These are phyloP conservation scores for Calonectria multiphialidica DNA, from an alignment of 2,329 filamentous ascomycete species.

Conservation along the genomic window DNA sequence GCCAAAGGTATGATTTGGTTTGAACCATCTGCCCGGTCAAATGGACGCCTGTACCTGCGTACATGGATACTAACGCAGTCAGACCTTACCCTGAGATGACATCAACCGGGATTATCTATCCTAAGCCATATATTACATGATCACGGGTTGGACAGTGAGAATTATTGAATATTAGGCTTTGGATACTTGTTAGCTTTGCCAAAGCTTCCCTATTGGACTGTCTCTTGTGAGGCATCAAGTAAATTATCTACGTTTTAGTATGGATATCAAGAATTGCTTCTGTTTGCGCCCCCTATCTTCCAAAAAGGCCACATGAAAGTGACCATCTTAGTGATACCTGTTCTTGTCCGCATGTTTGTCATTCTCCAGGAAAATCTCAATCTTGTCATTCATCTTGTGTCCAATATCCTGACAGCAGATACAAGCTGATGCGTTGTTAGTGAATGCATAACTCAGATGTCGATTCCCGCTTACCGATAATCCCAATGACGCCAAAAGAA, in stretches of 20 bases:
- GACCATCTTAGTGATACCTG: slow-evolving; percentile 36
- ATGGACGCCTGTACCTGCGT: too few relatives aligned
- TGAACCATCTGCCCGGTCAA: too few relatives aligned
- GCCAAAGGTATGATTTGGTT: too few relatives aligned
- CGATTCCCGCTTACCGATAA: slow-evolving; percentile 40
- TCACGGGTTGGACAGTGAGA: neutral
- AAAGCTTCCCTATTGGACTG: neutral
- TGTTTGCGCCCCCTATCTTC: slow-evolving; percentile 1
- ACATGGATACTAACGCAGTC: neutral
- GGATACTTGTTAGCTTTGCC: neutral
- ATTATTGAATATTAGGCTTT: neutral
- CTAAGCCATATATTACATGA: too few relatives aligned
- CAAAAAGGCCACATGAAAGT: neutral
- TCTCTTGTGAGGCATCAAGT: neutral
- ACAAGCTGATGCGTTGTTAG: neutral
- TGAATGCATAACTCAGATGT: neutral
- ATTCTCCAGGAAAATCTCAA: slow-evolving; percentile 51
- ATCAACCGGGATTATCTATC: too few relatives aligned
- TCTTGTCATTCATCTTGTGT: slow-evolving; percentile 52
- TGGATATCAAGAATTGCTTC: neutral
- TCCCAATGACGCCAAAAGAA: slow-evolving; percentile 45
- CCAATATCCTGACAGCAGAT: slow-evolving; percentile 48
- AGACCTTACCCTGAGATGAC: neutral
- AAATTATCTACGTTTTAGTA: neutral
- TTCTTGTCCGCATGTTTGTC: slow-evolving; percentile 48